Base-by-base conservation (phyloP, 805 yeast species). In the Candida ortonii region DNA sequence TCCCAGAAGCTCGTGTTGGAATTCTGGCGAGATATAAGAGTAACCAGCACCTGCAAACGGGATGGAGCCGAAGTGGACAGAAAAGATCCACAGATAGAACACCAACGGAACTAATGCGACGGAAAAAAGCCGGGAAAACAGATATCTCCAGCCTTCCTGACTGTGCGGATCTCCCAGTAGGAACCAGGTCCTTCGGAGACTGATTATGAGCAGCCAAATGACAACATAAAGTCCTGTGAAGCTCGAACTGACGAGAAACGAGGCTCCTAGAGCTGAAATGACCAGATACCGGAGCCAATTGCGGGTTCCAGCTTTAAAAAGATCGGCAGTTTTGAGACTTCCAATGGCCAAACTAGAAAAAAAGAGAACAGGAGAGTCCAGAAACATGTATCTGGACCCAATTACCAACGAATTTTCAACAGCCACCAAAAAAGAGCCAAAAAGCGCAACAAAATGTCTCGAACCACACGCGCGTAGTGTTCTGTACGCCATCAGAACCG, bases 91-190 rank as follows among this genome's bases (percentile, higher is more conserved):
- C 7, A 75, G 41, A 61, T 85, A 87, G 25, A 84, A 64, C 1
- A 69, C 47, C 0, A 68, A 27, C 4, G 97, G 94, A 1, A 83
- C 54, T 0, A 64, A 48, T 1, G 81, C 43, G 27, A 81, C 60
- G 7, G 67, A 60, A 11, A 64, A 36, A 0, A 66, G 44, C 23
- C 81, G 67, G 14, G 56, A 41, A 0, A 56, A 14, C 12, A 70
- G 50, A 47, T 74, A 78, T 35, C 57, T 62, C 12, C 61, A 43
- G n/a, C n/a, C n/a, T n/a, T n/a, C n/a, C n/a, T n/a, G n/a, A n/a
- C n/a, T n/a, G n/a, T n/a, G n/a, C n/a, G n/a, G n/a, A 57, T 90
- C 96, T 10, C 93, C 94, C 23, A 82, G 53, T 9, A 75, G 49
- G 41, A 57, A 55, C 96, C 96, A 88, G 28, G 81, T 56, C 41